Conservation (phyloP, 371 early-diverging fungal genomes). For the Rhizopus delemar region DNA sequence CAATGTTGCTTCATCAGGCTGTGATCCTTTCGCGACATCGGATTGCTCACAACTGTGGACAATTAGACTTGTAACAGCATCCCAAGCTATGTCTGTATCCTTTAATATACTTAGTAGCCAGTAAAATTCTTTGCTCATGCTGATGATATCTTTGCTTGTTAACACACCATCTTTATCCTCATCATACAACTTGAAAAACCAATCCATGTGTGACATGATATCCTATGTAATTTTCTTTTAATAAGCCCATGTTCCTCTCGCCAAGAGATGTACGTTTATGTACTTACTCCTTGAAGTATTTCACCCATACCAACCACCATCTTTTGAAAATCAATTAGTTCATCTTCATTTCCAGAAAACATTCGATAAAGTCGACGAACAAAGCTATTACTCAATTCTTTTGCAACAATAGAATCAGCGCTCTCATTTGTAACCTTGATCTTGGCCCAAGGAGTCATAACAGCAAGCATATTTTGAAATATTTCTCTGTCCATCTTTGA, state of each 20-base stretch:
- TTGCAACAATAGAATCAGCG: slow-evolving; percentile 10
- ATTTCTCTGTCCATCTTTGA: slow-evolving; percentile 37
- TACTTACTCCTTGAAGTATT: slow-evolving; percentile 62
- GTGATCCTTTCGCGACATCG: slow-evolving; percentile 39
- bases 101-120: slow-evolving; percentile 47
- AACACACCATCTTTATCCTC: slow-evolving; percentile 64
- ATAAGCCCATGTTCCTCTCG: no score
- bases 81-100: slow-evolving; percentile 30
- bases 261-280: neutral
- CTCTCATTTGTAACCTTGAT: slow-evolving; percentile 15
- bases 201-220: slow-evolving; percentile 71
- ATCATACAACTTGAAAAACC: slow-evolving; percentile 82
- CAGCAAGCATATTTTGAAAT: slow-evolving; percentile 41
- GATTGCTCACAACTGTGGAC: slow-evolving; percentile 53
- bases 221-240: slow-evolving; percentile 37
- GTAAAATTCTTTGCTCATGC: slow-evolving; percentile 80
- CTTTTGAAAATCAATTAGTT: slow-evolving; percentile 67
- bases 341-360: slow-evolving; percentile 43
- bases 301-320: slow-evolving; percentile 73
- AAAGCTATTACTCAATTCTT: slow-evolving; percentile 29
- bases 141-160: slow-evolving; percentile 72
- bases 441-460: slow-evolving; percentile 43
- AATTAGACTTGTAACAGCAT: slow-evolving; percentile 27
- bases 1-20: slow-evolving; percentile 17
- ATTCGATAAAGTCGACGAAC: slow-evolving; percentile 48